Conservation (phyloP, 306 rosid genomes). For the Hippophae gyantsensis region DNA sequence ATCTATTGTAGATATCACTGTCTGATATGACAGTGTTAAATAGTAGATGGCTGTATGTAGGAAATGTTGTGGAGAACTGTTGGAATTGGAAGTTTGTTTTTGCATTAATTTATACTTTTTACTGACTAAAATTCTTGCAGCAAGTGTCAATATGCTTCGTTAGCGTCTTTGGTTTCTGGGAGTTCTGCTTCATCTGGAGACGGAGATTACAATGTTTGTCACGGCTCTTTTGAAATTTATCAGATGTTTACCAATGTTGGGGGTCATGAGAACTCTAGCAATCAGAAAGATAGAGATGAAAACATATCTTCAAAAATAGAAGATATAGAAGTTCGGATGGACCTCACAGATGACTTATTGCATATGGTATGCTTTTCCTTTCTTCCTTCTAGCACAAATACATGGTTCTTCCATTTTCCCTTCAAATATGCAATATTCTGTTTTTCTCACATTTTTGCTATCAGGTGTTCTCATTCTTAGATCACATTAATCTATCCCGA, state of each 20-base stretch:
- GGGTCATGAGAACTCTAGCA: constrained; percentile 27
- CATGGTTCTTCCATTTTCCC: not conserved
- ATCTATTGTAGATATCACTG: no score
- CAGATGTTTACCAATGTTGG: constrained; percentile 15
- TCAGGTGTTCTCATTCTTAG: constrained; percentile 96
- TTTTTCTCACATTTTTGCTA: constrained; percentile 6
- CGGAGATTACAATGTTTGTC: constrained; percentile 30
- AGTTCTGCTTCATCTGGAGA: constrained; percentile 38
- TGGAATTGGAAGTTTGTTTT: no score
- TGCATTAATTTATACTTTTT: not conserved
- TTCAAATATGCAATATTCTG: not conserved
- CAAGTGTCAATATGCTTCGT: constrained; percentile 35
- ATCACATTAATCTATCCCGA: constrained; percentile 75
- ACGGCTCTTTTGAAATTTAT: constrained; percentile 24
- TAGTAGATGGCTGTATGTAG: no score
- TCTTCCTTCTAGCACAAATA: not conserved
- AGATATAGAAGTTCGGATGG: constrained; percentile 75
- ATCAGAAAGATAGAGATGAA: constrained; percentile 38
- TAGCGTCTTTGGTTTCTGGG: constrained; percentile 40
- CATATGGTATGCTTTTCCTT: constrained; percentile 58
- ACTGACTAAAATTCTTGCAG: constrained; percentile 35
- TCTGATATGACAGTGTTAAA: no score
- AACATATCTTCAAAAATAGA: constrained; percentile 37
- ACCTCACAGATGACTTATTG: constrained; percentile 86
- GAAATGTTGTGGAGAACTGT: no score